Percentiles rank a stretch among this genome's conserved stretches.
phyloP scores from a whole-genome alignment of 805 yeast species.

The Wickerhamiella bombiphila region DNA sequence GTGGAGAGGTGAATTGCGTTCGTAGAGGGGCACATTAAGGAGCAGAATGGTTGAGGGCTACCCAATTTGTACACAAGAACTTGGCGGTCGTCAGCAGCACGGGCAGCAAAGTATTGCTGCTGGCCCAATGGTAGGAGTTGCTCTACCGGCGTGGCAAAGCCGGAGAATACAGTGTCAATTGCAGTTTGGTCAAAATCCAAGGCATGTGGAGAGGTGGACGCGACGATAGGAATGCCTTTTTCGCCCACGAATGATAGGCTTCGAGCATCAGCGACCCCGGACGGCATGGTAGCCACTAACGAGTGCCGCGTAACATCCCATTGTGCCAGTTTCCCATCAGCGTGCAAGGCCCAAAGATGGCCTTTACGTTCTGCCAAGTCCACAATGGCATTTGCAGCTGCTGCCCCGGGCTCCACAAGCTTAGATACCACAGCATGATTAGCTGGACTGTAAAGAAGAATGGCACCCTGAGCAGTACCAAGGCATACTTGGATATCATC shows the following conservation, averaged over 20 bases:
- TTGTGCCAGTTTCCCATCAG: slow-evolving; percentile 31
- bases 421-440: slow-evolving; percentile 42
- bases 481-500: slow-evolving; percentile 32
- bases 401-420: slow-evolving; percentile 5
- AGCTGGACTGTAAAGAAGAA: slow-evolving; percentile 54
- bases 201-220: slow-evolving; percentile 52
- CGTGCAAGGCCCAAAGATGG: slow-evolving; percentile 8
- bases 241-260: slow-evolving; percentile 1
- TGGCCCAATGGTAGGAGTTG: slow-evolving; percentile 29
- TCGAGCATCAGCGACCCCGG: slow-evolving; percentile 5
- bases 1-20: slow-evolving; percentile 33
- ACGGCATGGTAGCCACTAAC: slow-evolving; percentile 20
- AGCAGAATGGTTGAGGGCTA: slow-evolving; percentile 32
- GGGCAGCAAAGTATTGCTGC: slow-evolving; percentile 40
- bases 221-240: slow-evolving; percentile 31
- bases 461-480: slow-evolving; percentile 50
- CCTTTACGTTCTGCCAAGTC: background rate
- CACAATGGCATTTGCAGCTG: slow-evolving; percentile 3
- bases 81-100: slow-evolving; percentile 71
- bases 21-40: slow-evolving; percentile 52
- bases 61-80: slow-evolving; percentile 50
- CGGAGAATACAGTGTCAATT: slow-evolving; percentile 46
- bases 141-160: slow-evolving; percentile 57
- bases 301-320: slow-evolving; percentile 41
- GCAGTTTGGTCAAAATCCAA: slow-evolving; percentile 21